Conservation (phyloP, 2,329 filamentous ascomycete genomes). For the Colletotrichum tanaceti region DNA sequence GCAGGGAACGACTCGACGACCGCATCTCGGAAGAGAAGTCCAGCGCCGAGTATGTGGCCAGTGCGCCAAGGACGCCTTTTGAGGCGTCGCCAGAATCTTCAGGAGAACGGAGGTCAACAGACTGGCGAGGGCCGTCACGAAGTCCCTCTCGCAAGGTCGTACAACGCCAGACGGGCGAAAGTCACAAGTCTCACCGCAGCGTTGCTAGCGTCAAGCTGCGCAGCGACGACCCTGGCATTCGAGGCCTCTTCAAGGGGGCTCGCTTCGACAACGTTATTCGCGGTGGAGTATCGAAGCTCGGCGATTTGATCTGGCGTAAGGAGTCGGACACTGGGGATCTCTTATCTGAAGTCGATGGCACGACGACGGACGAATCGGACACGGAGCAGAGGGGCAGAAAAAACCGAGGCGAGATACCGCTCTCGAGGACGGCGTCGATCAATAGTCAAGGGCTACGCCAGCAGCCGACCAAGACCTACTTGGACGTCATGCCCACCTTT, state of each 20-base stretch:
- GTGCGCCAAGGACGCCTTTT: constrained; percentile 44
- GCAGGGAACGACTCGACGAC: constrained; percentile 56
- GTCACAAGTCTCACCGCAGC: constrained; percentile 60
- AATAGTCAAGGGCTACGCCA: constrained; percentile 45
- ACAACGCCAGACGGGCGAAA: constrained; percentile 56
- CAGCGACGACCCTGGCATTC: constrained; percentile 64
- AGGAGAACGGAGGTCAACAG: constrained; percentile 42
- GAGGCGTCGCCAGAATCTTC: constrained; percentile 36
- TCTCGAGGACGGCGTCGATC: constrained; percentile 39
- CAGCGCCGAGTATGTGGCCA: constrained; percentile 45
- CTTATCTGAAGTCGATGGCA: constrained; percentile 50
- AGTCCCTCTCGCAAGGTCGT: constrained; percentile 54
- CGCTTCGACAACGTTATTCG: constrained; percentile 79
- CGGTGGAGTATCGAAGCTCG: constrained; percentile 66
- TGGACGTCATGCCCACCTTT: constrained; percentile 66
- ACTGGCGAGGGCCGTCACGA: constrained; percentile 49
- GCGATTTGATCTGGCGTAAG: constrained; percentile 68
- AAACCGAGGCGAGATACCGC: constrained; percentile 44
- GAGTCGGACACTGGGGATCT: constrained; percentile 52
- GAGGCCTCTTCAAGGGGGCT: constrained; percentile 81
- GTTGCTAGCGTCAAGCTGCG: constrained; percentile 61
- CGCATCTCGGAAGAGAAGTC: constrained; percentile 41
- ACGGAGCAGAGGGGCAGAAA: constrained; percentile 56
- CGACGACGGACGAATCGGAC: constrained; percentile 64
- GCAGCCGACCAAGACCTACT: constrained; percentile 57